Evolutionary conservation across 2,329 filamentous ascomycete species (phyloP), one percentile per base, ranked within the genome.

Genomic region (Macroventuria anomochaeta): DNA sequence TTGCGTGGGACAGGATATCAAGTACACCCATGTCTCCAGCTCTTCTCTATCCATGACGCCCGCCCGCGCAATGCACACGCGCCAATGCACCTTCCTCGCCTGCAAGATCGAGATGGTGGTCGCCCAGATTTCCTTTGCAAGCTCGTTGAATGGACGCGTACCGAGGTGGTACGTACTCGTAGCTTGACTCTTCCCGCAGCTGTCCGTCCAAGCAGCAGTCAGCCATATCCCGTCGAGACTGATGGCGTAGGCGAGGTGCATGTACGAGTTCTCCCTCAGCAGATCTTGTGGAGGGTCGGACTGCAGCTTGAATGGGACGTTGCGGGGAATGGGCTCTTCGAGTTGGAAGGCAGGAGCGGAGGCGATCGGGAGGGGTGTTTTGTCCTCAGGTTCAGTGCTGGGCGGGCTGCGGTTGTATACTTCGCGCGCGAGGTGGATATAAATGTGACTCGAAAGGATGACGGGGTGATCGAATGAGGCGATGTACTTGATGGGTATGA

Each of bases 161-260:
- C 37, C 70, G 2, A 93, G 77, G 63, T 88, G 90, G 72, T 92
- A 93, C 0, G 89, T 88, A 0, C 86, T 83, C 13, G 83, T 89
- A 61, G 87, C 85, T 70, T 93, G 89, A 56, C 89, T 85, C 54
- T 84, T 85, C 2, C 91, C 91, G 21, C 84, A 83, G 61, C 86
- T 90, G 68, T 96, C 90, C 1, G 88, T 90, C 91, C 91, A 96
- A 0, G 88, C 88, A 5, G 86, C 88, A 11, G 87, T 88, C 31
- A 95, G 77, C 91, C 91, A 96, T 7, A 87, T 80, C 17, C 88
- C 85, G 69, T 93, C 89, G 10, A 87, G 79, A 65, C 89, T 93
- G 49, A 87, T 82, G 2, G 88, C 85, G 66, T 96, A 96, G 1
- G 88, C 89, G 37, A 96, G 78, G 70, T 96, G 91, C 25, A 96